Evolutionary conservation across 495 filamentous ascomycete species (phyloP).

Genomic region (Amniculicola lignicola): DNA sequence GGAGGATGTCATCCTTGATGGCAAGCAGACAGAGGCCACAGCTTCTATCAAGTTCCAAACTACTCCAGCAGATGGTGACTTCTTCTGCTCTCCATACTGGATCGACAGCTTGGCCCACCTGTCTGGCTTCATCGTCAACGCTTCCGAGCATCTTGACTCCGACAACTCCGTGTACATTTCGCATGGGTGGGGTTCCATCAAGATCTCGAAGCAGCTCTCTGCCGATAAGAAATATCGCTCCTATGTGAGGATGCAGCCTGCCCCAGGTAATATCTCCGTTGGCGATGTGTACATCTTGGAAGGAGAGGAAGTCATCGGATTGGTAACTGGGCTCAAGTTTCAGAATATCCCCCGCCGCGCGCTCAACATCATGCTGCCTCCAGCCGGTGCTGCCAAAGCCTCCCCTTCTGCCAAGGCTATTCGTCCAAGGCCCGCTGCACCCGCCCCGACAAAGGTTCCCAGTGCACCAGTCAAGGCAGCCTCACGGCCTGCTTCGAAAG

Average conservation of each 20-base stretch:
- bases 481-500: constrained; percentile 21
- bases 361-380: constrained; percentile 43
- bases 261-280: constrained; percentile 43
- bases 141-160: constrained; percentile 47
- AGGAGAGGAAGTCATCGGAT: constrained; percentile 43
- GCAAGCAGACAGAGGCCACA: constrained; percentile 45
- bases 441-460: constrained; percentile 7
- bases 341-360: constrained; percentile 46
- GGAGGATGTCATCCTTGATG: constrained; percentile 48
- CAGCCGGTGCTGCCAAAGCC: constrained; percentile 29
- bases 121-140: constrained; percentile 56
- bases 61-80: constrained; percentile 44
- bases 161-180: constrained; percentile 49
- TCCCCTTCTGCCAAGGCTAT: constrained; percentile 11
- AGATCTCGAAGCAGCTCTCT: constrained; percentile 40
- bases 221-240: constrained; percentile 42
- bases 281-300: constrained; percentile 48
- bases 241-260: constrained; percentile 47
- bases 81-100: constrained; percentile 47
- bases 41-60: constrained; percentile 46
- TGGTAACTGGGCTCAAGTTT: constrained; percentile 46
- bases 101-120: constrained; percentile 52
- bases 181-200: constrained; percentile 45
- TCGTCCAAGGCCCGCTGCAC: constrained; percentile 15
- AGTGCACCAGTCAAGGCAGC: constrained; percentile 21